These are phyloP conservation scores for Starmerella riodocensis DNA, from an alignment of 805 yeast genomes.

Conservation along the genomic window DNA sequence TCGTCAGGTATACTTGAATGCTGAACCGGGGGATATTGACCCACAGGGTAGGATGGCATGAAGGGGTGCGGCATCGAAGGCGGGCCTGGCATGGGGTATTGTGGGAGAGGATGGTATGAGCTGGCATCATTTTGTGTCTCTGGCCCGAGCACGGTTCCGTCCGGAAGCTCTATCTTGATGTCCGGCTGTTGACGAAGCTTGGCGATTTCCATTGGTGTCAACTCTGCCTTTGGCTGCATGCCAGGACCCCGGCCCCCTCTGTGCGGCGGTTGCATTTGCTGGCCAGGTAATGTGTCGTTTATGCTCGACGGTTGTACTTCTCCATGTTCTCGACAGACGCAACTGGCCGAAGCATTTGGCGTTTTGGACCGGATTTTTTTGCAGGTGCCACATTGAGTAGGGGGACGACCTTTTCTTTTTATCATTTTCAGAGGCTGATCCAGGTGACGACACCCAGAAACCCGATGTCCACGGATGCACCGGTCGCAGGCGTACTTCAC, in stretches of 20 bases:
- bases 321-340: too few relatives aligned
- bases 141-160: conserved; percentile 4
- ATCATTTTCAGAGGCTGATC: conserved; percentile 85
- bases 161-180: conserved; percentile 4
- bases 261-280: too few relatives aligned
- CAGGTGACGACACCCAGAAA: conserved; percentile 82
- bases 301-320: too few relatives aligned
- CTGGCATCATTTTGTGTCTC: background rate
- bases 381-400: conserved; percentile 59
- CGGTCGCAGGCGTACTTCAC: conserved; percentile 92
- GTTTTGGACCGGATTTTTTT: background rate
- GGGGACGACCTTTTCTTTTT: conserved; percentile 93
- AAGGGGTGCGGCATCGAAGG: background rate
- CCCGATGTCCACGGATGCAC: conserved; percentile 93
- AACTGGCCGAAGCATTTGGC: too few relatives aligned
- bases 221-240: conserved; percentile 1
- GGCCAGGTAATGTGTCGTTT: too few relatives aligned
- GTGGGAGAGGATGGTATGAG: background rate
- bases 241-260: background rate
- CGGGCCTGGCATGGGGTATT: too few relatives aligned
- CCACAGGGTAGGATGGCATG: too few relatives aligned
- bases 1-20: background rate
- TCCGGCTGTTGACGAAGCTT: background rate
- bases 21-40: too few relatives aligned
- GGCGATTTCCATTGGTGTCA: conserved; percentile 3